A percentile compares a stretch with the other conserved stretches of the same genome.
These are phyloP conservation scores for Helianthus annuus DNA, from an alignment of 129 eudicot genomes.

Conservation along the genomic window HanXRQr2.0-SUNRISE NC_035446.2:24941335-24941834, in stretches of 20 bases:
- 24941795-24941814: background rate
- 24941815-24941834: background rate
- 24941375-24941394: background rate
- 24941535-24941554: background rate
- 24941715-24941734: background rate
- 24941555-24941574: background rate
- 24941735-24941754: background rate
- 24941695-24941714: background rate
- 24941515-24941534: background rate
- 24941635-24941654: background rate
- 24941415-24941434: background rate
- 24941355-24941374: background rate
- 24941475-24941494: background rate
- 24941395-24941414: background rate
- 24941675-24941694: background rate
- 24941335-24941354: constrained; percentile 20
- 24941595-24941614: background rate
- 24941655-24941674: background rate
- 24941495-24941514: background rate
- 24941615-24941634: background rate
- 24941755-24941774: background rate
- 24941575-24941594: background rate
- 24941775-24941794: background rate
- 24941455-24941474: background rate
- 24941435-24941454: background rate